These are phyloP conservation scores for Lotmaria passim DNA, from an alignment of 208 protist genomes.

Conservation along the genomic window DNA sequence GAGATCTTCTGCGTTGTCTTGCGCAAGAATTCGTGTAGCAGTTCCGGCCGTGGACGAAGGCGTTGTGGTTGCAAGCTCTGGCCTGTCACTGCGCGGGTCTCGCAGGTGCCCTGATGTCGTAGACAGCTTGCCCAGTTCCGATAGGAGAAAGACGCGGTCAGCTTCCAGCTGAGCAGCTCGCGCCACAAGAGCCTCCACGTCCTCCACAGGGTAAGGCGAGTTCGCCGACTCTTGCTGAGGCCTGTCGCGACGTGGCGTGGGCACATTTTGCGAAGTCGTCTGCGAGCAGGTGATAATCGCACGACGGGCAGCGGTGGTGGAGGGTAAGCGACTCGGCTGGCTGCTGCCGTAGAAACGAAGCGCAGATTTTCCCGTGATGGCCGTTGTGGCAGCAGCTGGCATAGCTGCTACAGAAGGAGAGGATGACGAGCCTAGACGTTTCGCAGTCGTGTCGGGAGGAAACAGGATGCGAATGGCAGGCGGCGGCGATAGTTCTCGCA, in stretches of 20 bases:
- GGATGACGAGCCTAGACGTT: neutral
- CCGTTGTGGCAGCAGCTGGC: no score
- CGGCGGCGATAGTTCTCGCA: slow-evolving; percentile 12
- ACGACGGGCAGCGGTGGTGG: slow-evolving; percentile 24
- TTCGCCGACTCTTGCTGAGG: neutral
- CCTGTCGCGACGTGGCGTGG: neutral
- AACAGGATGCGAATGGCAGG: slow-evolving; percentile 35
- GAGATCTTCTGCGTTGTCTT: slow-evolving; percentile 10
- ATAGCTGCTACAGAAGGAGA: no score
- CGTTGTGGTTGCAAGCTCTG: neutral
- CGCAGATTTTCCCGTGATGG: neutral
- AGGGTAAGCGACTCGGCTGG: slow-evolving; percentile 22
- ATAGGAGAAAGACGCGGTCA: slow-evolving; percentile 28
- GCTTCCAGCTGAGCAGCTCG: slow-evolving; percentile 23
- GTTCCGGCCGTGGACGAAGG: neutral
- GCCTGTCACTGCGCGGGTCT: no score
- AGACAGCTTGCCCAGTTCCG: slow-evolving; percentile 13
- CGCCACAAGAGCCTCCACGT: slow-evolving; percentile 38
- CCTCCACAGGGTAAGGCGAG: slow-evolving; percentile 24
- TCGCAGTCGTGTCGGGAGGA: neutral
- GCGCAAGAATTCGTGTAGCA: neutral
- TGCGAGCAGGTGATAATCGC: slow-evolving; percentile 19
- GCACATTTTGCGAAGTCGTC: neutral
- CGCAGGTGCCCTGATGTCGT: neutral
- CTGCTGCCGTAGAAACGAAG: neutral